A percentile compares a stretch with the other conserved stretches of the same genome.
Evolutionary conservation across 2,329 filamentous ascomycete genomes (phyloP).

Genomic region (Ophiocordyceps camponoti-floridani): DNA sequence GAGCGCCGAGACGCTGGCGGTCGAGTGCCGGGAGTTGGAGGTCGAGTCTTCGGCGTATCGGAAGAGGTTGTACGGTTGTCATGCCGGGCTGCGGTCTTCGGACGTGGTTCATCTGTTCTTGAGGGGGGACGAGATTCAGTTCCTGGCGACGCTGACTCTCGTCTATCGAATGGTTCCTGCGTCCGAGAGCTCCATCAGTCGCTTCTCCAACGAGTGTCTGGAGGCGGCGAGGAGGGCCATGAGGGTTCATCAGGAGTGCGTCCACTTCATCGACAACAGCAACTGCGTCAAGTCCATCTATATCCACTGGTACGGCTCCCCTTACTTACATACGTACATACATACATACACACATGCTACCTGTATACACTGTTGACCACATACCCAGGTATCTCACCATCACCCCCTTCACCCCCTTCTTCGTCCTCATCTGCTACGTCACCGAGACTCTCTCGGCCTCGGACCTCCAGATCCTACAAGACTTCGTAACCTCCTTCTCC

Average conservation of each 20-base stretch:
- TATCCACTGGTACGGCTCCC: slow-evolving; percentile 29
- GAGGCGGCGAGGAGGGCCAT: slow-evolving; percentile 29
- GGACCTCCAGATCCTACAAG: slow-evolving; percentile 35
- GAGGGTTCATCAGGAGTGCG: slow-evolving; percentile 24
- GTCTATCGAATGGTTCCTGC: slow-evolving; percentile 34
- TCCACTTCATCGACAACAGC: slow-evolving; percentile 20
- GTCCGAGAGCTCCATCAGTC: slow-evolving; percentile 20
- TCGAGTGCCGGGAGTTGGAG: slow-evolving; percentile 18
- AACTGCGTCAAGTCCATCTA: slow-evolving; percentile 26
- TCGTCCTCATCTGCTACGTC: slow-evolving; percentile 39
- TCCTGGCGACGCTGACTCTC: slow-evolving; percentile 29
- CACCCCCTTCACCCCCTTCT: no score
- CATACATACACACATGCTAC: no score
- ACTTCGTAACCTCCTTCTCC: slow-evolving; percentile 38
- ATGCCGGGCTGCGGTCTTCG: slow-evolving; percentile 19
- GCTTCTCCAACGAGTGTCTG: slow-evolving; percentile 31
- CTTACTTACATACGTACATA: background rate
- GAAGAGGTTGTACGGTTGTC: slow-evolving; percentile 16
- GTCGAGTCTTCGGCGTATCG: slow-evolving; percentile 16
- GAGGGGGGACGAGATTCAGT: slow-evolving; percentile 27
- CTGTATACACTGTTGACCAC: background rate
- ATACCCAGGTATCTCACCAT: background rate
- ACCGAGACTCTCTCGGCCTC: slow-evolving; percentile 32
- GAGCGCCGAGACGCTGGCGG: slow-evolving; percentile 19
- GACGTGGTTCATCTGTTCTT: slow-evolving; percentile 24